Evolutionary conservation across 345 rosid genomes (phyloP).

Genomic region (Corchorus olitorius): DNA sequence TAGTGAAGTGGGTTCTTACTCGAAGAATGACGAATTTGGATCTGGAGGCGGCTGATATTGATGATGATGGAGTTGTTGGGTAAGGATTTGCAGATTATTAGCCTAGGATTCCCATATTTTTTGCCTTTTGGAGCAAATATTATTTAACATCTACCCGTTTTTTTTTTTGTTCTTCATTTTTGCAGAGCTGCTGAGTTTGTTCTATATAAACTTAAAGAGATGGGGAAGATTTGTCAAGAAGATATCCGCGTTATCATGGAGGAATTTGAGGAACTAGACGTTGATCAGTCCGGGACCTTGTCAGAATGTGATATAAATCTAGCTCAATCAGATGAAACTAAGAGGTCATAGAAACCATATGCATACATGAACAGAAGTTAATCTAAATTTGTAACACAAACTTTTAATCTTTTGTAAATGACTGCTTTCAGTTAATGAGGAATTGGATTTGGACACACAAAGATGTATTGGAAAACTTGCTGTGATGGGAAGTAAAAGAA

Average conservation of each 20-base stretch:
- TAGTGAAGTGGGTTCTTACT: conserved; percentile 73
- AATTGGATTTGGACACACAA: background rate
- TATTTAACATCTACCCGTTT: background rate
- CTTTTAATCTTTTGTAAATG: background rate
- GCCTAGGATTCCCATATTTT: background rate
- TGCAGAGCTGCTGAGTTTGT: conserved; percentile 60
- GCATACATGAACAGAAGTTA: background rate
- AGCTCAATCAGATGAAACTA: conserved; percentile 21
- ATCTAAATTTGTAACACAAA: background rate
- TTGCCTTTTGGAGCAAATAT: background rate
- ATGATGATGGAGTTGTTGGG: conserved; percentile 72
- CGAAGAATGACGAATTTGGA: conserved; percentile 58
- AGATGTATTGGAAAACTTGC: background rate
- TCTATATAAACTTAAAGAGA: conserved; percentile 68
- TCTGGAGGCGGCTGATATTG: conserved; percentile 88
- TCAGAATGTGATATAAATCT: conserved; percentile 15
- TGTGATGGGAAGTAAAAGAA: background rate
- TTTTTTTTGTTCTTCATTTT: conserved; percentile 11
- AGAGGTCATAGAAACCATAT: background rate
- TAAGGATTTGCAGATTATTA: conserved; percentile 33
- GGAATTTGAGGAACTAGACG: conserved; percentile 66
- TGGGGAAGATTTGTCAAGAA: conserved; percentile 65
- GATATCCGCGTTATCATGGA: conserved; percentile 48
- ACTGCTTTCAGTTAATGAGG: background rate
- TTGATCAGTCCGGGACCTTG: conserved; percentile 26